These are phyloP conservation scores for Fusarium phyllophilum DNA, from an alignment of 2,329 filamentous ascomycete species.

Conservation along the genomic window DNA sequence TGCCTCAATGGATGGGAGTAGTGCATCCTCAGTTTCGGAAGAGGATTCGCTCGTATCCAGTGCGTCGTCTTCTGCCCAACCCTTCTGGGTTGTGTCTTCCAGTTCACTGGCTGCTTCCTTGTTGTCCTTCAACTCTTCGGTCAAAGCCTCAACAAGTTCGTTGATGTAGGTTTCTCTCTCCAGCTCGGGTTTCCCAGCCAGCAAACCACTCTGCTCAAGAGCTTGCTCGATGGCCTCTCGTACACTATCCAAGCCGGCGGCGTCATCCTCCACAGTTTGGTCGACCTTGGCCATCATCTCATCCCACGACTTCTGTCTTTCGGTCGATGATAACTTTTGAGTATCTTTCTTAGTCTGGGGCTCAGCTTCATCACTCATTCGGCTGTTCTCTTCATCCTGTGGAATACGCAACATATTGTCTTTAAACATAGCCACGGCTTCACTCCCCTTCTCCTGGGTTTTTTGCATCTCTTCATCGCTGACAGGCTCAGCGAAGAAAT, in stretches of 20 bases:
- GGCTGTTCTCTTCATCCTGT: constrained; percentile 39
- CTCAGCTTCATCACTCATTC: constrained; percentile 1
- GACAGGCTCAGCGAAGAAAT: constrained; percentile 90
- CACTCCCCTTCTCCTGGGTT: constrained; percentile 76
- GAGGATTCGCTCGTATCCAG: not conserved
- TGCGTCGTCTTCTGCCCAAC: not conserved
- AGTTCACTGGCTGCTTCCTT: constrained; percentile 38
- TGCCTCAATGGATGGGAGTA: not conserved
- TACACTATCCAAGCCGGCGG: constrained; percentile 61
- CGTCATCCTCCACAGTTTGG: constrained; percentile 67
- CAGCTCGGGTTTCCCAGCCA: constrained; percentile 56
- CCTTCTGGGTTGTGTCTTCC: constrained; percentile 11
- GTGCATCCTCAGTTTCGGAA: not conserved
- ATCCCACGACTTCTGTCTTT: constrained; percentile 59
- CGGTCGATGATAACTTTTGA: not conserved
- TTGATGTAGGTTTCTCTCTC: constrained; percentile 62
- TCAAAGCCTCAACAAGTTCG: constrained; percentile 61
- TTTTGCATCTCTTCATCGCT: constrained; percentile 74
- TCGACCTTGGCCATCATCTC: constrained; percentile 66
- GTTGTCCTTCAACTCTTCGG: constrained; percentile 44
- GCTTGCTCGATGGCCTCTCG: constrained; percentile 66
- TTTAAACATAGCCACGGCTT: constrained; percentile 75
- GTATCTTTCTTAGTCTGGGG: constrained; percentile 28
- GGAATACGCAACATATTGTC: constrained; percentile 65
- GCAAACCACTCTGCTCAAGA: constrained; percentile 63